Evolutionary conservation across 306 rosid genomes (phyloP), one percentile per base, ranked within the genome.

Genomic region (Pyrus betulifolia): DNA sequence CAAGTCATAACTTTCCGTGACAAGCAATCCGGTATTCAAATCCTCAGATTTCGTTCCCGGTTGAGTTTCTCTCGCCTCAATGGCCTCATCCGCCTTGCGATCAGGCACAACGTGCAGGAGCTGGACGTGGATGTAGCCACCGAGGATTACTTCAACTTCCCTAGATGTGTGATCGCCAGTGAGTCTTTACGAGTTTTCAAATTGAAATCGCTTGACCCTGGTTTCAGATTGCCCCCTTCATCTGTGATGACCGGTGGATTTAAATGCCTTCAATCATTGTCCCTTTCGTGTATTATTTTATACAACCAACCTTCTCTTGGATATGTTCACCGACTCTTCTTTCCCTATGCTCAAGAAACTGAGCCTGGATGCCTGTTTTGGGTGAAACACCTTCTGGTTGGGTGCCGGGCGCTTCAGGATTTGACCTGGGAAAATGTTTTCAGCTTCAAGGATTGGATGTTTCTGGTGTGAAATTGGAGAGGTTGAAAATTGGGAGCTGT

Each of bases 221-320:
- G 97, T 9, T 91, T 93, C 80, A 88, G 92, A 3, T 72, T 93
- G 31, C 97, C 97, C 3, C 98, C 97, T 0, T 67, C 86, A 1
- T 89, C 96, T 2, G 79, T 87, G 1, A 87, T 89, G 88, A 82
- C 51, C 10, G 69, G 64, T 3, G 96, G 96, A 0, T 93, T 93
- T 75, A 83, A 72, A 67, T 82, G 72, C 5, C 79, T 93, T 6
- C 88, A 84, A 4, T 80, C 80, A 4, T 44, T 93, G 12, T 89
- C 93, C 0, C 83, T 93, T 0, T 80, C 93, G 0, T 63, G 68
- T 4, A 73, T 91, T 11, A 68, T 86, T 14, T 51, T 88, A 35
- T 21, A 84, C 73, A 76, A 83, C 23, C 91, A 91, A 12, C 87
- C 91, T 13, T 84, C 78, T 27, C 83, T 93, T 76, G 3, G 96